phyloP scores from a whole-genome alignment of 208 protist genomes.

The Trypanosoma scelopori region DNA sequence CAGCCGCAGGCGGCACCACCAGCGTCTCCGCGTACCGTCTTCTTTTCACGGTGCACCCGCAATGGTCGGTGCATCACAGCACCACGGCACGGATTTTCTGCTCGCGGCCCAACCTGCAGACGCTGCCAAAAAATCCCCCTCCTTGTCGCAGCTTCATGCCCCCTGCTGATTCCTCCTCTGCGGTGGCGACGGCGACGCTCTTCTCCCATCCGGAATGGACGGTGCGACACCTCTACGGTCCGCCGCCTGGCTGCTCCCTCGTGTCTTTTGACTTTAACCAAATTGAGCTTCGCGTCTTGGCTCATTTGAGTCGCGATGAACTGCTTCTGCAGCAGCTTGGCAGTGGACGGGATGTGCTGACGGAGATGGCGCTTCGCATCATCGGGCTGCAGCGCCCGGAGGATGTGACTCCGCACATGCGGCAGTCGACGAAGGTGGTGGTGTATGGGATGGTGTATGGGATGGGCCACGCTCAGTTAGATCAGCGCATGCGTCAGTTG shows the following conservation, averaged over 20 bases:
- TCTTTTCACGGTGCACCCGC: constrained; percentile 70
- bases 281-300: constrained; percentile 80
- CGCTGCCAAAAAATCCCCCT: constrained; percentile 45
- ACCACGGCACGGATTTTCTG: constrained; percentile 68
- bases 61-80: constrained; percentile 55
- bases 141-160: background rate
- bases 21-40: constrained; percentile 9
- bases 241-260: constrained; percentile 62
- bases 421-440: constrained; percentile 75
- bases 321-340: constrained; percentile 53
- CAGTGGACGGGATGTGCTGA: constrained; percentile 44
- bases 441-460: constrained; percentile 90
- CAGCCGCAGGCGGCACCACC: background rate
- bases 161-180: background rate
- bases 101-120: constrained; percentile 68
- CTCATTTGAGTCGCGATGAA: constrained; percentile 66
- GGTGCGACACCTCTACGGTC: constrained; percentile 62
- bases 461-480: constrained; percentile 74
- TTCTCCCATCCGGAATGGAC: constrained; percentile 54
- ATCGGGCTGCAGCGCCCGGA: constrained; percentile 20
- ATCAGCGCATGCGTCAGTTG: constrained; percentile 35
- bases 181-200: background rate
- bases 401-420: constrained; percentile 41
- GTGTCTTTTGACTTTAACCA: constrained; percentile 86
- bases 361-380: constrained; percentile 47